These are phyloP conservation scores for Grosmannia penicillata DNA, from an alignment of 2,329 filamentous ascomycete genomes.

Conservation along the genomic window DNA sequence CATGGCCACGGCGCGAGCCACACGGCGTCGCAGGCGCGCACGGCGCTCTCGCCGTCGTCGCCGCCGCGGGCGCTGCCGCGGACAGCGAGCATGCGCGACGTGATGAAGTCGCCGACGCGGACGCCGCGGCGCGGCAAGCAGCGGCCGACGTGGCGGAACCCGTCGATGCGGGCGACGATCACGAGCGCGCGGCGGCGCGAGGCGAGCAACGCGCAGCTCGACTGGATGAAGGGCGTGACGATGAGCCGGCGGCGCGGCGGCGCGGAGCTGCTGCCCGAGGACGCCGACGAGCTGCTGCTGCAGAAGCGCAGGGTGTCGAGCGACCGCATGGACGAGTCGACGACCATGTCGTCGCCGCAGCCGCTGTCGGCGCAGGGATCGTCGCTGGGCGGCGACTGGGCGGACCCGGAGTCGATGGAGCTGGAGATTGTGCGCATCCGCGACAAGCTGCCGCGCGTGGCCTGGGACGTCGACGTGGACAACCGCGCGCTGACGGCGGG, in stretches of 20 bases:
- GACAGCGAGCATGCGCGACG: conserved; percentile 5
- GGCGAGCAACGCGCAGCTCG: conserved; percentile 40
- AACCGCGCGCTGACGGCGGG: conserved; percentile 43
- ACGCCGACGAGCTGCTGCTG: background rate
- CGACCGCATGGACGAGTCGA: conserved; percentile 6
- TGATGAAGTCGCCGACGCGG: conserved; percentile 18
- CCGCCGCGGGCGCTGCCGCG: conserved; percentile 2
- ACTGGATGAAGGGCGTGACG: conserved; percentile 56
- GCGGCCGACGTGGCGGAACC: conserved; percentile 34
- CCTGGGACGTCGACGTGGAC: conserved; percentile 52
- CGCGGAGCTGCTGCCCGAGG: background rate
- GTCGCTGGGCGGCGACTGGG: conserved; percentile 40
- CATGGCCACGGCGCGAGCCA: too few relatives aligned
- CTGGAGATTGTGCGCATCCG: conserved; percentile 51
- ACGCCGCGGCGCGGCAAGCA: conserved; percentile 23
- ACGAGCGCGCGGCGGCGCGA: conserved; percentile 19
- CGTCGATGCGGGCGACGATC: conserved; percentile 43
- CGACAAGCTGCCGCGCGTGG: conserved; percentile 46
- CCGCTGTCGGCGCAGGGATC: conserved; percentile 38
- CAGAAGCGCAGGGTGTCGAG: conserved; percentile 7
- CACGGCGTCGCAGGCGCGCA: too few relatives aligned
- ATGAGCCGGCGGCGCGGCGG: conserved; percentile 30
- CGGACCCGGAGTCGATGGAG: conserved; percentile 45
- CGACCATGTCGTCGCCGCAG: conserved; percentile 19
- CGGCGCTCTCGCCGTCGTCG: background rate